These are phyloP conservation scores for Globisporangium barbulae DNA, from an alignment of 352 stramenopile species.

Conservation along the genomic window DNA sequence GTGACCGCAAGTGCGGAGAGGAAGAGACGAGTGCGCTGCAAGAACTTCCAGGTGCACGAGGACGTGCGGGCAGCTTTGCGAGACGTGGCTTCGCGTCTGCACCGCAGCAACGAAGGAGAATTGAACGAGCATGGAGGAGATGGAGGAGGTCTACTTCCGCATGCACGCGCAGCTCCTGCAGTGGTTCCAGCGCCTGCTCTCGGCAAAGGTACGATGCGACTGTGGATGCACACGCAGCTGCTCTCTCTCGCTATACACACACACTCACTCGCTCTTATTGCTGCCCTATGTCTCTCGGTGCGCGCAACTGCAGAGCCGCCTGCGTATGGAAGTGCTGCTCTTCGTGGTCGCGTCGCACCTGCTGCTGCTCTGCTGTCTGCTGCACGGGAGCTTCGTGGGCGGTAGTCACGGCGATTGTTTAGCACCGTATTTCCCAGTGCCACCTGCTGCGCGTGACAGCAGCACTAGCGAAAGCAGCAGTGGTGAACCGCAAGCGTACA, in stretches of 20 bases:
- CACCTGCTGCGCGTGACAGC: not conserved
- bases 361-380: conserved; percentile 40
- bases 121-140: conserved; percentile 30
- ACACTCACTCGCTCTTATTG: conserved; percentile 4
- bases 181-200: conserved; percentile 37
- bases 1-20: too few relatives aligned
- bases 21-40: too few relatives aligned
- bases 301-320: conserved; percentile 32
- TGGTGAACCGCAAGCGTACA: not conserved
- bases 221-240: not conserved
- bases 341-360: conserved; percentile 57
- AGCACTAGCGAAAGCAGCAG: not conserved
- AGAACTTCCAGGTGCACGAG: too few relatives aligned
- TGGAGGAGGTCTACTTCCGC: conserved; percentile 78
- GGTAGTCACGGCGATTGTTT: conserved; percentile 36
- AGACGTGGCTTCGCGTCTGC: not conserved
- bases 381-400: conserved; percentile 56
- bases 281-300: not conserved
- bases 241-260: conserved; percentile 7
- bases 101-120: not conserved
- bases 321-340: conserved; percentile 49
- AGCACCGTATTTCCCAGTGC: conserved; percentile 19
- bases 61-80: too few relatives aligned
- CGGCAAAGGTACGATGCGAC: conserved; percentile 31
- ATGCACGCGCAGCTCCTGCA: conserved; percentile 64